phyloP scores from a whole-genome alignment of 352 stramenopile genomes.

The Phytophthora meadii region DNA sequence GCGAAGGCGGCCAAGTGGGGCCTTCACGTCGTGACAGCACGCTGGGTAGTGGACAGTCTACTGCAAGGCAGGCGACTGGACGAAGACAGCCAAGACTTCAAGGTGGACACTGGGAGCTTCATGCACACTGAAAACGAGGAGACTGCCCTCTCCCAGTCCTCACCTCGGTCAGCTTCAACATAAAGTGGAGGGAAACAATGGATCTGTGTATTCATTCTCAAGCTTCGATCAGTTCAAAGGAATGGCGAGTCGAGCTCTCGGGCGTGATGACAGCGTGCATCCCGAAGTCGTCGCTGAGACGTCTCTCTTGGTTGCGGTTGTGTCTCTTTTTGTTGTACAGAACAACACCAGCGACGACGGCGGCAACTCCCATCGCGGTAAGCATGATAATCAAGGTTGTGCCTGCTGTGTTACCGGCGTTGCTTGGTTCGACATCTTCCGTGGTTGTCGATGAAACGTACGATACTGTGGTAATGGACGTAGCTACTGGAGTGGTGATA shows the following conservation, averaged over 20 bases:
- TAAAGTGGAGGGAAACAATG: neutral
- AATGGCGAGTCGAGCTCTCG: slow-evolving; percentile 6
- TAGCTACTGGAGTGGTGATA: neutral
- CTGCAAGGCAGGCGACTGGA: slow-evolving; percentile 52
- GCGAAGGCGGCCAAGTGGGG: slow-evolving; percentile 63
- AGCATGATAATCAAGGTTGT: slow-evolving; percentile 6
- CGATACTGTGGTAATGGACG: slow-evolving; percentile 5
- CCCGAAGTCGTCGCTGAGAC: slow-evolving; percentile 24
- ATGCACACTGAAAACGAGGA: slow-evolving; percentile 12
- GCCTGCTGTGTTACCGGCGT: neutral
- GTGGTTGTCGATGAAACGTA: slow-evolving; percentile 15
- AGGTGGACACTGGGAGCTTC: slow-evolving; percentile 25
- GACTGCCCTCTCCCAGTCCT: slow-evolving; percentile 3
- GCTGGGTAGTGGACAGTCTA: slow-evolving; percentile 76
- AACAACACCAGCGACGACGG: neutral
- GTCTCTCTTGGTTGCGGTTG: slow-evolving; percentile 7
- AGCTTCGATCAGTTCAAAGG: slow-evolving; percentile 12
- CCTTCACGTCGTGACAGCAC: slow-evolving; percentile 60
- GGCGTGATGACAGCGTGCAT: slow-evolving; percentile 25
- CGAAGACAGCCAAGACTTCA: slow-evolving; percentile 31
- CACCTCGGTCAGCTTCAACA: slow-evolving; percentile 11
- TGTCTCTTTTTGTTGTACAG: slow-evolving; percentile 7
- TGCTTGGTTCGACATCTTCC: slow-evolving; percentile 2
- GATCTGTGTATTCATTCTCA: slow-evolving; percentile 1
- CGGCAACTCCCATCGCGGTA: slow-evolving; percentile 8